Evolutionary conservation across 805 yeast species (phyloP).

Genomic region (Spathaspora gorwiae): DNA sequence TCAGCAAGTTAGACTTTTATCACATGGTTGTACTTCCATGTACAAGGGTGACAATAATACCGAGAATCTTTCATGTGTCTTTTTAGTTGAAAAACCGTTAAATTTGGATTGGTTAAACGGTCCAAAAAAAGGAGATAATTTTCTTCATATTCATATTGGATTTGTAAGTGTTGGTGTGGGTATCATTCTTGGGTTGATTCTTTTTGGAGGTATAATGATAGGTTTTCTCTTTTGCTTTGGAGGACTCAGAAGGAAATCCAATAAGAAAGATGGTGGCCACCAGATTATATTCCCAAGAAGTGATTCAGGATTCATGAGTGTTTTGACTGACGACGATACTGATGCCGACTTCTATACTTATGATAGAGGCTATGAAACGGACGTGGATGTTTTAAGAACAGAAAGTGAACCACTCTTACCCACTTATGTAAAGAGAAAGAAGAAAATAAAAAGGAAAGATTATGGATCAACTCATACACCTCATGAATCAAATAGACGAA

Average conservation of each 20-base stretch:
- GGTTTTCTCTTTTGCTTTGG: slow-evolving; percentile 17
- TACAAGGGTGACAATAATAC: slow-evolving; percentile 19
- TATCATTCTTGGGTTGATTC: slow-evolving; percentile 53
- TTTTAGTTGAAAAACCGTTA: slow-evolving; percentile 65
- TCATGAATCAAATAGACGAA: slow-evolving; percentile 4
- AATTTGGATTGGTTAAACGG: slow-evolving; percentile 56
- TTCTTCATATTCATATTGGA: slow-evolving; percentile 59
- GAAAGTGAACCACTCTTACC: slow-evolving; percentile 32
- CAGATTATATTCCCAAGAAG: slow-evolving; percentile 9
- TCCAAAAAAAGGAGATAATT: slow-evolving; percentile 29
- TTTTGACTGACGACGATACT: slow-evolving; percentile 26
- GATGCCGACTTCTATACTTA: slow-evolving; percentile 6
- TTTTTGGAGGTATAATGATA: slow-evolving; percentile 22
- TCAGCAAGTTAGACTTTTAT: slow-evolving; percentile 54
- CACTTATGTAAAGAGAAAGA: slow-evolving; percentile 12
- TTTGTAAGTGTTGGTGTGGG: slow-evolving; percentile 67
- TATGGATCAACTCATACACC: slow-evolving; percentile 14
- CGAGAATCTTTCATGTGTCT: slow-evolving; percentile 46
- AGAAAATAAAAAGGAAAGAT: slow-evolving; percentile 9
- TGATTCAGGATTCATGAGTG: slow-evolving; percentile 35
- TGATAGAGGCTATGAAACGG: slow-evolving; percentile 43
- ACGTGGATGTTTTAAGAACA: slow-evolving; percentile 28
- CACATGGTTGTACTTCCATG: slow-evolving; percentile 53
- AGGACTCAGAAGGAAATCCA: slow-evolving; percentile 4
- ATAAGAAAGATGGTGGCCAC: slow-evolving; percentile 4